Conservation (phyloP, 2,329 filamentous ascomycete genomes). For the Alternaria brassicae region DNA sequence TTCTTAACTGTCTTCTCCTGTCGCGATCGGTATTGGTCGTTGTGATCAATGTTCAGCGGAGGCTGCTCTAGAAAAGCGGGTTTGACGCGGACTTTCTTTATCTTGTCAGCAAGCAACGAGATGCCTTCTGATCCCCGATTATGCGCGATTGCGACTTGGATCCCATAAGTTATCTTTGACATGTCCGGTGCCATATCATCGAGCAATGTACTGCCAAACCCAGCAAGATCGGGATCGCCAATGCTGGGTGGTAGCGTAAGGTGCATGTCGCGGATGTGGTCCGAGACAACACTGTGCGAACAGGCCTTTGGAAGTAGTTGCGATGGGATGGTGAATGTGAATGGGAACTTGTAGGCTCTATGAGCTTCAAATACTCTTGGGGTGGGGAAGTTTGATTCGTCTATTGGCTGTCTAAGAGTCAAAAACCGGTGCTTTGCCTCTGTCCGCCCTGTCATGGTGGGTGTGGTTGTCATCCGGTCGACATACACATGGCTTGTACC, state of each 20-base stretch:
- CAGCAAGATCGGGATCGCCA: constrained; percentile 63
- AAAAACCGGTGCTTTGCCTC: constrained; percentile 68
- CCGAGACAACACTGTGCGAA: constrained; percentile 59
- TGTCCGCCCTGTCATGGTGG: constrained; percentile 61
- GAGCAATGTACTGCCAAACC: constrained; percentile 58
- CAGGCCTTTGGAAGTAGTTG: constrained; percentile 67
- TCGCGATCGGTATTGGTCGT: constrained; percentile 60
- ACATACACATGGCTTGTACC: constrained; percentile 61
- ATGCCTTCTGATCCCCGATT: constrained; percentile 49
- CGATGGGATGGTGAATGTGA: constrained; percentile 69
- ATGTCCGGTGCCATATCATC: constrained; percentile 71
- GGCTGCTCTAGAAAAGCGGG: constrained; percentile 67
- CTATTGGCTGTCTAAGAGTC: constrained; percentile 66
- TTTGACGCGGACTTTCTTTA: constrained; percentile 65
- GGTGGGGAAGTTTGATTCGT: constrained; percentile 60
- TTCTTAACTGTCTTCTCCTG: constrained; percentile 68
- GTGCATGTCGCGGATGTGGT: constrained; percentile 63
- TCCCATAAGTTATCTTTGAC: constrained; percentile 65
- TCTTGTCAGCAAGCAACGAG: constrained; percentile 58
- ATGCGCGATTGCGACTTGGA: constrained; percentile 59
- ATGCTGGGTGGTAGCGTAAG: constrained; percentile 67
- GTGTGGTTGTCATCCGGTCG: constrained; percentile 61
- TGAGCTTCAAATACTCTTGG: constrained; percentile 63
- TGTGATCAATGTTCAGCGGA: constrained; percentile 60
- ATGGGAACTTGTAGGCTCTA: constrained; percentile 65